Base-by-base conservation (phyloP, 2,329 filamentous ascomycete genomes). In the Colletotrichum camelliae region DNA sequence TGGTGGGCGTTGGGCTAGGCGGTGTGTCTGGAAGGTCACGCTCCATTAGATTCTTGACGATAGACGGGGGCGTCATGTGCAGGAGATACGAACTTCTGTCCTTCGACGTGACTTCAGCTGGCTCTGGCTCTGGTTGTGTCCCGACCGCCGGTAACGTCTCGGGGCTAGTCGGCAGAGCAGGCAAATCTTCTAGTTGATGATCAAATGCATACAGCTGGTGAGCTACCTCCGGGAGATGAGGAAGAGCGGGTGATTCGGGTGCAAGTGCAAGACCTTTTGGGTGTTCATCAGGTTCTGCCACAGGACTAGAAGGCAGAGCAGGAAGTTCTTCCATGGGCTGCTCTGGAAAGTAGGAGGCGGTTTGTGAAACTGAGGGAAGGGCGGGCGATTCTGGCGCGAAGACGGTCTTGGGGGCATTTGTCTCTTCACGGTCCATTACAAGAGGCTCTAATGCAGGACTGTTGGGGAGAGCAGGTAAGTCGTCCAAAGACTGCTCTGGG, bases 81-180 rank as follows among this genome's bases (percentile, higher is more conserved):
- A 86, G 83, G 18, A 88, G 78, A 77, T 86, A 86, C 15, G 85
- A 86, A 79, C 84, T 88, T 77, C 84, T 81, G 75, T 87, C 83
- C 78, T 86, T 87, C 8, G 84, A 85, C 74, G 83, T 85, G 18
- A 86, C 74, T 48, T 88, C 86, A 18, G 86, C 77, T 7, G 84
- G 82, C 33, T 83, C 83, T 24, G 85, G 84, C 48, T 88, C 84
- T 82, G 72, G 82, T 83, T 6, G 82, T 83, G 29, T 62, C 12
- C 3, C 70, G 35, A 7, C 35, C 2, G 27, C 35, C 10, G 79
- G 76, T 15, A 79, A 39, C 24, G 52, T 39, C 65, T n/a, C 43
- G 35, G 35, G 79, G 70, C 64, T 77, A 66, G 35, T 69, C n/a
- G 18, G 73, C 35, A 75, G 81, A 29, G 65, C 57, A 24, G 75